phyloP scores from a whole-genome alignment of 192 early-diverging fungal species.

The Backusella australiensis region DNA sequence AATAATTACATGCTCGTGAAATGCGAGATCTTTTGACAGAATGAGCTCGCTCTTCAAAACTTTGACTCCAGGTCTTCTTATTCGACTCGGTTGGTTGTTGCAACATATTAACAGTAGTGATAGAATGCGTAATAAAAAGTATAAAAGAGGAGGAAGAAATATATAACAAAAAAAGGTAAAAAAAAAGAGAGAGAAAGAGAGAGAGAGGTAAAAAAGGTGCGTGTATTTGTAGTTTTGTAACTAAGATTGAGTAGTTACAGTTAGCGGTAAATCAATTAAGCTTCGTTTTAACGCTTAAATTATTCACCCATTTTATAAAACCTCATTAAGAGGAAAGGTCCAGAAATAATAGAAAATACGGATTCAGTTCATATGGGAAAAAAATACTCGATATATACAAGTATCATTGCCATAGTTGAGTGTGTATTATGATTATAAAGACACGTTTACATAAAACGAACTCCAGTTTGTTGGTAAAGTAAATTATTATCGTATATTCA shows the following conservation, averaged over 20 bases:
- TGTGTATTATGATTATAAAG: too few species aligned
- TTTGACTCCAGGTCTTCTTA: not conserved
- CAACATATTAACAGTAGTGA: not conserved
- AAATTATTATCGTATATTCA: too few species aligned
- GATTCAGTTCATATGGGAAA: not conserved
- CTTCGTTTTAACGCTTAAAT: not conserved
- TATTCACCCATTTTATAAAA: not conserved
- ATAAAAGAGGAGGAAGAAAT: not conserved
- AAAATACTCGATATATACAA: not conserved
- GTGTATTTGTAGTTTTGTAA: not conserved
- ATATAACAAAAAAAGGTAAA: not conserved
- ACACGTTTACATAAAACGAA: too few species aligned
- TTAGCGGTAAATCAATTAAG: slow-evolving; percentile 2
- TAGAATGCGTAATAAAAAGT: not conserved
- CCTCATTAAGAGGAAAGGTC: not conserved
- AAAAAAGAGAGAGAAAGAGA: not conserved
- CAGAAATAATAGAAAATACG: not conserved
- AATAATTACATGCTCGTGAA: slow-evolving; percentile 24
- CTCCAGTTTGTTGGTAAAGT: too few species aligned
- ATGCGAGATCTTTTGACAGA: slow-evolving; percentile 21
- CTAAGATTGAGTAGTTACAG: not conserved
- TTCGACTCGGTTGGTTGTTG: not conserved
- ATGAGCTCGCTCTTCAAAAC: not conserved
- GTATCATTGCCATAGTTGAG: not conserved
- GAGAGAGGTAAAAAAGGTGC: not conserved